These are phyloP conservation scores for Cutaneotrichosporon sp. DNA, from an alignment of 1,284 basidiomycete species.

Conservation along the genomic window DNA sequence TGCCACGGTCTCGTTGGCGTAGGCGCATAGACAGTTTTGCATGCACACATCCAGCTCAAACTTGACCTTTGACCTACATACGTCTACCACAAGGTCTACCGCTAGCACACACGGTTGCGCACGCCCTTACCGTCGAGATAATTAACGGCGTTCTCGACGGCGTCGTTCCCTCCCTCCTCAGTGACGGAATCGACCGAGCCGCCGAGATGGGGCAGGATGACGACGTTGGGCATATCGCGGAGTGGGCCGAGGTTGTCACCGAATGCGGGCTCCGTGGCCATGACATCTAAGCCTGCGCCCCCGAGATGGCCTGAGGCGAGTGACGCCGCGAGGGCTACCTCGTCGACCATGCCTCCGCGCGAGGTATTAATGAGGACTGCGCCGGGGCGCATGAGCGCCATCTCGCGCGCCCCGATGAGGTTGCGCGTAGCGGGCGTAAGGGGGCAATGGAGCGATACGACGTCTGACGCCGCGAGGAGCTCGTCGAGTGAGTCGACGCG, in stretches of 20 bases:
- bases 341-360: constrained; percentile 51
- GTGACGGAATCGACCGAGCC: constrained; percentile 34
- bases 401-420: constrained; percentile 44
- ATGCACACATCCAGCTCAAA: constrained; percentile 21
- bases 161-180: constrained; percentile 30
- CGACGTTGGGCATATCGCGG: constrained; percentile 30
- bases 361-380: constrained; percentile 52
- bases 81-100: too few species aligned
- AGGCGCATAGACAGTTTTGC: constrained; percentile 4
- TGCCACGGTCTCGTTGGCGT: constrained; percentile 67
- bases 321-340: constrained; percentile 49
- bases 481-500: constrained; percentile 39
- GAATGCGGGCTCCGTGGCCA: constrained; percentile 44
- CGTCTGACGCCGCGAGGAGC: constrained; percentile 46
- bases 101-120: constrained; percentile 36
- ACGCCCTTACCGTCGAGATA: constrained; percentile 35
- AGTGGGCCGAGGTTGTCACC: constrained; percentile 33
- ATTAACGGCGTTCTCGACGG: constrained; percentile 37
- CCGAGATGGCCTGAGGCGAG: constrained; percentile 45
- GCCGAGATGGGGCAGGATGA: constrained; percentile 41
- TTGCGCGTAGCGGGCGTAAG: constrained; percentile 46
- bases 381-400: constrained; percentile 43
- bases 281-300: constrained; percentile 54
- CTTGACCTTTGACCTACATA: too few species aligned
- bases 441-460: constrained; percentile 52